A percentile compares a stretch with the other conserved stretches of the same genome.
phyloP scores from a whole-genome alignment of 2,329 filamentous ascomycete species.

The Aureobasidium sp. region DNA sequence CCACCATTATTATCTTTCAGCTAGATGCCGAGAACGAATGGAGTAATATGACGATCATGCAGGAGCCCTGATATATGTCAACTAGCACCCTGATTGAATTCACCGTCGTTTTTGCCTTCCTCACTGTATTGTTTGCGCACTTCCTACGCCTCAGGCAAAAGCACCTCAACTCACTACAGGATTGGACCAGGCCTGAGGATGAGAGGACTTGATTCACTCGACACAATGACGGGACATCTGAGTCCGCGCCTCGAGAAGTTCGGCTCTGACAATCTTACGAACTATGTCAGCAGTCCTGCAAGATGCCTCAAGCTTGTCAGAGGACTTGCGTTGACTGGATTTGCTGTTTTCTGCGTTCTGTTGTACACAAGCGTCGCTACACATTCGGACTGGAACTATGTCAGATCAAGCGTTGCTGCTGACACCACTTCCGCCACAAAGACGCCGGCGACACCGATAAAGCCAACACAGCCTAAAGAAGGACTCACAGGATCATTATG shows the following conservation, averaged over 20 bases:
- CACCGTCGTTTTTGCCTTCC: not conserved
- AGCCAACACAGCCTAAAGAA: not conserved
- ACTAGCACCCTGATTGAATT: not conserved
- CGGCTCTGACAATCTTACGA: not conserved
- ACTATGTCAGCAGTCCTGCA: constrained; percentile 1
- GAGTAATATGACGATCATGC: not conserved
- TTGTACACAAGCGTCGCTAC: not conserved
- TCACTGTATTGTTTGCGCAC: not conserved
- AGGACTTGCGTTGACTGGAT: not conserved
- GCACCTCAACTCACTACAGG: not conserved
- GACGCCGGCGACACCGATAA: not conserved
- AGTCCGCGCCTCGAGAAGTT: constrained; percentile 1
- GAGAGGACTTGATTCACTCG: constrained; percentile 1
- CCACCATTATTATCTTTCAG: not conserved
- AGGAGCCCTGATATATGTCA: not conserved
- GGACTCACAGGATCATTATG: not conserved
- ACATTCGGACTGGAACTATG: constrained; percentile 1
- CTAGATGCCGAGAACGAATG: not conserved
- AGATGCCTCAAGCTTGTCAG: not conserved
- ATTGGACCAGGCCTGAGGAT: not conserved
- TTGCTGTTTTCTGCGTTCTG: not conserved
- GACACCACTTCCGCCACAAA: not conserved
- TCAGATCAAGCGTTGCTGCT: not conserved
- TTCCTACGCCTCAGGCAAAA: too few species aligned
- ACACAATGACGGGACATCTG: not conserved